A percentile compares a stretch with the other conserved stretches of the same genome.
These are phyloP conservation scores for Starmerella apicola DNA, from an alignment of 805 yeast genomes.

Conservation along the genomic window DNA sequence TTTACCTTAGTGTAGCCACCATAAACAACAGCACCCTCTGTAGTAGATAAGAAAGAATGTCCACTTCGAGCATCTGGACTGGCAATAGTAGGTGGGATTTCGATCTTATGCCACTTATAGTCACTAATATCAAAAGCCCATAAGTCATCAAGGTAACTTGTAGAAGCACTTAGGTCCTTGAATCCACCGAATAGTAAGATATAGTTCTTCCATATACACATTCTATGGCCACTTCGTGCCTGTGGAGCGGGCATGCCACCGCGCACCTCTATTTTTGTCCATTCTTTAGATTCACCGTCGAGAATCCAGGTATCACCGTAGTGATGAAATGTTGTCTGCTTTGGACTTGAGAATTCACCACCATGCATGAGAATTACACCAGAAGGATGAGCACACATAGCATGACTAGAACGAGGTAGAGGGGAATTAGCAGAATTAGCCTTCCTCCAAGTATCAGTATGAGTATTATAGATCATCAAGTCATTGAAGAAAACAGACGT, in stretches of 20 bases:
- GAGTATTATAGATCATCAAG: constrained; percentile 56
- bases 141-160: constrained; percentile 71
- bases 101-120: constrained; percentile 84
- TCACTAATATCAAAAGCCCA: constrained; percentile 89
- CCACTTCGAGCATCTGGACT: constrained; percentile 90
- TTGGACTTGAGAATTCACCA: constrained; percentile 94
- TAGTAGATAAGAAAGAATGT: constrained; percentile 66
- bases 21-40: constrained; percentile 72
- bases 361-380: constrained; percentile 82
- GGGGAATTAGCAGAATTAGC: constrained; percentile 77
- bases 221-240: constrained; percentile 84
- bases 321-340: constrained; percentile 89
- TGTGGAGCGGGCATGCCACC: constrained; percentile 40
- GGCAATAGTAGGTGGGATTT: constrained; percentile 67
- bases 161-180: constrained; percentile 71
- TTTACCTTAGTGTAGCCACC: constrained; percentile 94
- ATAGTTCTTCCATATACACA: constrained; percentile 85
- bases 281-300: constrained; percentile 72
- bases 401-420: constrained; percentile 83
- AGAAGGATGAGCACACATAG: constrained; percentile 85
- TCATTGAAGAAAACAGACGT: constrained; percentile 70
- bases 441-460: constrained; percentile 69
- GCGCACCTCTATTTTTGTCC: constrained; percentile 74
- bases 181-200: constrained; percentile 84
- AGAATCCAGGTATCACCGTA: constrained; percentile 93